Conservation (phyloP, 208 protist species). For the Balamuthia mandrillaris region DNA sequence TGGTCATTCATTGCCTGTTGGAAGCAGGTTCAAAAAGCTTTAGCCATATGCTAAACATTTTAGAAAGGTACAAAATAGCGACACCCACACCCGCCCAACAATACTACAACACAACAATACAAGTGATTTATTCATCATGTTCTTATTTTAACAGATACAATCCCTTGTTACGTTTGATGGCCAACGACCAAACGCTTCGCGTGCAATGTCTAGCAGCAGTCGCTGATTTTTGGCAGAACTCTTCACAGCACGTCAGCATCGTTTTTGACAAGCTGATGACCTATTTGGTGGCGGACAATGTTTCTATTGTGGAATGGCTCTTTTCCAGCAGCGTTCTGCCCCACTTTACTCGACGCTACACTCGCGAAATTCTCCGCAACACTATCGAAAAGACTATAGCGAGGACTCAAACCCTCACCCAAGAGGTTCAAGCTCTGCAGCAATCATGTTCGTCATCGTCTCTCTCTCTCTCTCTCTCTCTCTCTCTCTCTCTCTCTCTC, state of each 20-base stretch:
- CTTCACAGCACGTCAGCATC: slow-evolving; percentile 11
- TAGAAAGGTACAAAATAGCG: not conserved
- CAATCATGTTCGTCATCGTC: not conserved
- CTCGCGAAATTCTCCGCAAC: slow-evolving; percentile 19
- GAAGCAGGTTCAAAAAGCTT: slow-evolving; percentile 28
- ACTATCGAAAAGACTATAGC: not conserved
- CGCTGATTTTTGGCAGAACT: slow-evolving; percentile 7
- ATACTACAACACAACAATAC: too few species aligned
- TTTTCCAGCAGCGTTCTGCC: not conserved
- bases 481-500: not conserved
- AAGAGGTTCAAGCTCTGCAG: not conserved
- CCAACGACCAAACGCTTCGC: not conserved
- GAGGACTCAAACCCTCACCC: not conserved
- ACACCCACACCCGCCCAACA: not conserved
- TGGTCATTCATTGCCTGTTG: not conserved
- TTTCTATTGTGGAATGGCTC: not conserved
- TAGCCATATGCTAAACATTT: slow-evolving; percentile 1
- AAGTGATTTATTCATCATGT: not conserved
- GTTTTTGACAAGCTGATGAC: slow-evolving; percentile 15
- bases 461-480: not conserved
- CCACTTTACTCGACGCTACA: not conserved
- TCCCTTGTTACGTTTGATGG: not conserved
- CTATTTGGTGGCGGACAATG: not conserved
- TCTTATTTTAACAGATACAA: not conserved
- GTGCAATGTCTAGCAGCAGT: not conserved